Base-by-base conservation (phyloP, 768 basidiomycete genomes). In the Sarcodon sp. region DNA sequence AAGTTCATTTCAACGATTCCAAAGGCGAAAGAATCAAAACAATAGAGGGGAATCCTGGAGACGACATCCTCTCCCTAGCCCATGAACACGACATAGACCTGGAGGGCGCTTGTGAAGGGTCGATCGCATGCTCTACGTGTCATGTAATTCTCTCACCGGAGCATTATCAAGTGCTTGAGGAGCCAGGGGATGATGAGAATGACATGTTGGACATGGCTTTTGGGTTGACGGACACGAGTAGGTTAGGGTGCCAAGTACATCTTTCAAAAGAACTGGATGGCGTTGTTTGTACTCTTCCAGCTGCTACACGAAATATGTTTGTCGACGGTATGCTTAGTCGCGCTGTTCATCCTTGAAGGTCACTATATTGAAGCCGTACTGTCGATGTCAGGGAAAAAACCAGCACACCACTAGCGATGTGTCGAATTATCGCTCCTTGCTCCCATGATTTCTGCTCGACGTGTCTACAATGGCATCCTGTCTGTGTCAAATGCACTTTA, bases 121-220 rank as follows among this genome's bases (percentile, higher is more conserved):
- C 91, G 1, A 77, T 96, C 44, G 94, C 94, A 12, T 99, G 94
- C 61, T 97, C 94, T 11, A 99, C 94, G 16, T 99, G 94, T 62
- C 94, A 99, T 62, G 78, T 98, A 48, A 89, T 99, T 50, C 71
- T 93, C 47, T 70, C 80, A 21, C 75, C 75, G 16, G 81, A 91
- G 57, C 72, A 81, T 51, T 97, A 92, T 61, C 88, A 97, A 62
- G 61, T 75, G 43, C 73, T 98, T 3, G 84, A 88, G 1, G 94
- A 98, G 59, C 93, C 94, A 4, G 87, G 59, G 48, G 94, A 98
- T 54, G 94, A 99, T 60, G 94, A 99, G 67, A 99, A 97, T 58
- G 93, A 91, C 57, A 92, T 93, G 90, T 76, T 99, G 35, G 94
- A 97, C 63, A 88, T 98, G 75, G 94, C 94, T 3, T 98, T 97